Conservation (phyloP, 192 early-diverging fungal species). For the Umbelopsis ramanniana region DNA sequence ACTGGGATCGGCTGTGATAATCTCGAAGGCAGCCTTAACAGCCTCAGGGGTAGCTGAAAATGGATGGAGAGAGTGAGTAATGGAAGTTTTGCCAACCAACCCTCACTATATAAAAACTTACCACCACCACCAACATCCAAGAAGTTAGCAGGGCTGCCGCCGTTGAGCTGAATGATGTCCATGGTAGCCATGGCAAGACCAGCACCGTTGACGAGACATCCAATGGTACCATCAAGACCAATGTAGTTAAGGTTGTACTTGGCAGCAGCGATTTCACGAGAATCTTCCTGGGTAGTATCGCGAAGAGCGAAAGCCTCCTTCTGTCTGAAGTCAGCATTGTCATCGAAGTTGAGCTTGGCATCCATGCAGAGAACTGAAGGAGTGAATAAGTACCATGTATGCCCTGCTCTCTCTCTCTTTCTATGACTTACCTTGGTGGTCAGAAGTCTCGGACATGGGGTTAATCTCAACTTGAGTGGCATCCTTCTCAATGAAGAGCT, state of each 20-base stretch:
- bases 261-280: conserved; percentile 95
- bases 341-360: conserved; percentile 99
- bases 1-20: conserved; percentile 95
- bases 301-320: conserved; percentile 86
- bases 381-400: conserved; percentile 3
- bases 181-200: conserved; percentile 99
- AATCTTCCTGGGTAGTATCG: conserved; percentile 95
- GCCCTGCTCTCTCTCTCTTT: not conserved
- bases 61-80: not conserved
- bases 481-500: conserved; percentile 96
- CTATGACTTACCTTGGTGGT: conserved; percentile 68
- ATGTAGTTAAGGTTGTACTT: conserved; percentile 99
- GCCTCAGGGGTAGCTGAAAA: conserved; percentile 76
- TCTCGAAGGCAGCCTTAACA: conserved; percentile 99
- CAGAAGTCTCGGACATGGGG: conserved; percentile 91
- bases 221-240: conserved; percentile 97
- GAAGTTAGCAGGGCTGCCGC: conserved; percentile 99
- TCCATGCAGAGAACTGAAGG: conserved; percentile 78
- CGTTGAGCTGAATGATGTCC: conserved; percentile 99
- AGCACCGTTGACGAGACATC: conserved; percentile 98
- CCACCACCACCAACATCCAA: conserved; percentile 97
- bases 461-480: conserved; percentile 99
- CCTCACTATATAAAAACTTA: not conserved
- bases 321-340: conserved; percentile 99
- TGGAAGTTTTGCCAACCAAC: not conserved